Evolutionary conservation across 139 green algal genomes (phyloP).

Genomic region (Auxenochlorella protothecoides): DNA sequence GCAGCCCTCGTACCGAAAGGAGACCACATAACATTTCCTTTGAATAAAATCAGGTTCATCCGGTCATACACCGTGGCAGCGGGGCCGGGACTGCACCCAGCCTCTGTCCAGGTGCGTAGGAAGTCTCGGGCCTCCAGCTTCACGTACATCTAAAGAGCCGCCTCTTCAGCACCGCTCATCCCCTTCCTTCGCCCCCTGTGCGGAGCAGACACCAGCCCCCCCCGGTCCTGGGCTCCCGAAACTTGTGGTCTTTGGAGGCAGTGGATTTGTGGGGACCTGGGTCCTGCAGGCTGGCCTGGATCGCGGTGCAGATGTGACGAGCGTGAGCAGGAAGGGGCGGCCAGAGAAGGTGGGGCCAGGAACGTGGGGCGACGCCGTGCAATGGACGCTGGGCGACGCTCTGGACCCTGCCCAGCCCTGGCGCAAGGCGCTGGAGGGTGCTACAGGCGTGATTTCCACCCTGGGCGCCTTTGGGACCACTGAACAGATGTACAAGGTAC

Average conservation of each 20-base stretch:
- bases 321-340: constrained; percentile 57
- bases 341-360: constrained; percentile 15
- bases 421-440: constrained; percentile 34
- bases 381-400: constrained; percentile 25
- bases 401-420: constrained; percentile 25
- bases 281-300: constrained; percentile 61
- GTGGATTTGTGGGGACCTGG: constrained; percentile 74
- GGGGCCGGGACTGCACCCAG: no score
- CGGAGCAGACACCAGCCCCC: no score
- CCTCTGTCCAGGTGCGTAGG: no score
- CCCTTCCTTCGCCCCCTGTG: no score
- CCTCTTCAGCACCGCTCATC: background rate
- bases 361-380: constrained; percentile 1
- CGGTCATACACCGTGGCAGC: no score
- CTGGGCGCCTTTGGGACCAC: constrained; percentile 76
- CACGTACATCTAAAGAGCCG: no score
- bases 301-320: constrained; percentile 55
- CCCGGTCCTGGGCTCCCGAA: background rate
- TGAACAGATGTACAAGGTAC: constrained; percentile 60
- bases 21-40: no score
- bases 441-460: constrained; percentile 56
- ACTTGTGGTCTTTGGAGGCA: constrained; percentile 81
- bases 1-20: no score
- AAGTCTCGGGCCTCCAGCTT: no score
- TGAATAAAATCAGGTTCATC: no score